phyloP scores from a whole-genome alignment of 345 rosid species.

The Citrus cavaleriei region DNA sequence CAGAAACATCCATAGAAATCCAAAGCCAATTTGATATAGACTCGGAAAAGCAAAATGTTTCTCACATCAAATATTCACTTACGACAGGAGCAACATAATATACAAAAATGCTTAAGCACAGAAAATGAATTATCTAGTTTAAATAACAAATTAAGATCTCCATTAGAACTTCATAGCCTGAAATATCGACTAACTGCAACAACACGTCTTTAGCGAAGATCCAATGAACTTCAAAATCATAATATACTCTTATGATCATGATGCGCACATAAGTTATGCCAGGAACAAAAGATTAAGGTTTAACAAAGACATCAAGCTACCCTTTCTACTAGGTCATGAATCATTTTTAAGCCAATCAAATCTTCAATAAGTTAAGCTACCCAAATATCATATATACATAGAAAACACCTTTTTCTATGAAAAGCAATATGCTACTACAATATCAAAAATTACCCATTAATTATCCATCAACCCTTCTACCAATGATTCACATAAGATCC shows the following conservation, averaged over 20 bases:
- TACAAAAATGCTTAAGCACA: neutral
- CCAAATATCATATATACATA: neutral
- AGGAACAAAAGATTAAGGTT: neutral
- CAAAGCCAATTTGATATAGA: neutral
- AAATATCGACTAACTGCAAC: neutral
- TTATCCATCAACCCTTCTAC: neutral
- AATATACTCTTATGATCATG: neutral
- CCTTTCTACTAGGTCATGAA: neutral
- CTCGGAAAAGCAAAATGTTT: neutral
- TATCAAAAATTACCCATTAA: neutral
- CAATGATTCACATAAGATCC: neutral
- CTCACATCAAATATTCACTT: neutral
- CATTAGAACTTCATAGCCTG: neutral
- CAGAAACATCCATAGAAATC: neutral
- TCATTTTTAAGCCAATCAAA: neutral
- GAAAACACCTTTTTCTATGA: neutral
- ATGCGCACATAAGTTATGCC: neutral
- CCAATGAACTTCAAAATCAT: neutral
- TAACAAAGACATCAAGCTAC: neutral
- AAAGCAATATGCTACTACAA: neutral
- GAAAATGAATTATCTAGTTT: neutral
- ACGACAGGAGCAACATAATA: neutral
- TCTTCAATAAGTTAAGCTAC: neutral
- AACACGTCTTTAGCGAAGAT: neutral
- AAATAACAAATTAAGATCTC: neutral